These are phyloP conservation scores for Crithidia bombi DNA, from an alignment of 208 protist genomes.

Conservation along the genomic window DNA sequence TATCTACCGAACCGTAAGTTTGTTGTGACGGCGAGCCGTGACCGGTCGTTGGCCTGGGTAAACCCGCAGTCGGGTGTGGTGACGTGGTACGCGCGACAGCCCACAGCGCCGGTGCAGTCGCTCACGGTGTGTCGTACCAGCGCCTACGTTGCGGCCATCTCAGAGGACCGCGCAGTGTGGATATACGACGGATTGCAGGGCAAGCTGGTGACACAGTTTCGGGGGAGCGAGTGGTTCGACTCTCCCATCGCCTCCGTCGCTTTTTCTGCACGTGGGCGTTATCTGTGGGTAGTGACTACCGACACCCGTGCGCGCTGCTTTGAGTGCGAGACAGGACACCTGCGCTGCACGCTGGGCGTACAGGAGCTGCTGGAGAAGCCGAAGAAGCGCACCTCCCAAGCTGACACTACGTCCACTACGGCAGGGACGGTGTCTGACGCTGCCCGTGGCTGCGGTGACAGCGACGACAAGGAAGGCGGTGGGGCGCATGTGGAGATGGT, in stretches of 20 bases:
- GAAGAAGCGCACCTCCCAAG: background rate
- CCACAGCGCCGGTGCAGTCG: conserved; percentile 27
- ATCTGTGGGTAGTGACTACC: conserved; percentile 65
- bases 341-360: conserved; percentile 49
- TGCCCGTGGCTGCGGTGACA: too few species aligned
- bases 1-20: conserved; percentile 55
- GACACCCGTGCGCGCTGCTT: conserved; percentile 69
- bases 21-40: conserved; percentile 54
- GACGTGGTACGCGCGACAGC: conserved; percentile 49
- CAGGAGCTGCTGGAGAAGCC: conserved; percentile 35
- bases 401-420: too few species aligned
- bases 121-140: conserved; percentile 49
- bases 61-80: conserved; percentile 39
- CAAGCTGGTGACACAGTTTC: conserved; percentile 58
- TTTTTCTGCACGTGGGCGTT: conserved; percentile 79
- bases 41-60: conserved; percentile 64
- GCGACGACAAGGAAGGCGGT: background rate
- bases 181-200: conserved; percentile 74
- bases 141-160: conserved; percentile 67
- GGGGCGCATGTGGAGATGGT: background rate
- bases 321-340: conserved; percentile 60
- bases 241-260: conserved; percentile 53
- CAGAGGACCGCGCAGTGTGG: conserved; percentile 67
- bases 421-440: too few species aligned
- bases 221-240: conserved; percentile 54